phyloP scores from a whole-genome alignment of 2,329 filamentous ascomycete genomes.

The Thielaviopsis populi region DNA sequence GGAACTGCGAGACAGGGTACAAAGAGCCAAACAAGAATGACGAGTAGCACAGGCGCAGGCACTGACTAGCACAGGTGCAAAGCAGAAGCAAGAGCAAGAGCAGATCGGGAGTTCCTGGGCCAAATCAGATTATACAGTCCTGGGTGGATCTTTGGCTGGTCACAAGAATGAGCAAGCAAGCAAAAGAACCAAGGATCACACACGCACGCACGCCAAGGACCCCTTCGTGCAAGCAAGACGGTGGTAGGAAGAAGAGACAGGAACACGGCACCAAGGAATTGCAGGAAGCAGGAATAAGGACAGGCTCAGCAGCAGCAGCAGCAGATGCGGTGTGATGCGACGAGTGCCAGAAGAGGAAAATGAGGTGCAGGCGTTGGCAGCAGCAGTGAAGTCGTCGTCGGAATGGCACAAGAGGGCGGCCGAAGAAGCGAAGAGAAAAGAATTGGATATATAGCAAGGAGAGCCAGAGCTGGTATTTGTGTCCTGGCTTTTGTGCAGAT shows the following conservation, averaged over 20 bases:
- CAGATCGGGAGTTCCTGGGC: background rate
- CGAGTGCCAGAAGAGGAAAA: background rate
- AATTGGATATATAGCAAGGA: background rate
- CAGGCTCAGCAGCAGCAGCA: background rate
- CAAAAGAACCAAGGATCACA: background rate
- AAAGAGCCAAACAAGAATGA: constrained; percentile 1
- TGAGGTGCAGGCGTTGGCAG: background rate
- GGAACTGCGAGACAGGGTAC: background rate
- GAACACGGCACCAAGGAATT: background rate
- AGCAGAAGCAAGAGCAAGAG: no score
- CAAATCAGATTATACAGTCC: background rate
- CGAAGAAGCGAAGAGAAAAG: background rate
- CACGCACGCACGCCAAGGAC: no score
- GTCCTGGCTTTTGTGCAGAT: background rate
- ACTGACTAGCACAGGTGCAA: no score
- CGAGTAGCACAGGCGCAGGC: constrained; percentile 5
- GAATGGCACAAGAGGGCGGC: background rate
- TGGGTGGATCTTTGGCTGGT: background rate
- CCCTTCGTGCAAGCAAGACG: background rate
- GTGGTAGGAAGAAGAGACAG: background rate
- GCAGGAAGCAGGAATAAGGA: background rate
- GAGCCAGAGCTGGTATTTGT: background rate
- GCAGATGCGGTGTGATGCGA: background rate
- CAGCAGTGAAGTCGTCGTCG: background rate
- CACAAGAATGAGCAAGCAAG: background rate